Conservation (phyloP, 2,329 filamentous ascomycete genomes). For the Monascus ruber region DNA sequence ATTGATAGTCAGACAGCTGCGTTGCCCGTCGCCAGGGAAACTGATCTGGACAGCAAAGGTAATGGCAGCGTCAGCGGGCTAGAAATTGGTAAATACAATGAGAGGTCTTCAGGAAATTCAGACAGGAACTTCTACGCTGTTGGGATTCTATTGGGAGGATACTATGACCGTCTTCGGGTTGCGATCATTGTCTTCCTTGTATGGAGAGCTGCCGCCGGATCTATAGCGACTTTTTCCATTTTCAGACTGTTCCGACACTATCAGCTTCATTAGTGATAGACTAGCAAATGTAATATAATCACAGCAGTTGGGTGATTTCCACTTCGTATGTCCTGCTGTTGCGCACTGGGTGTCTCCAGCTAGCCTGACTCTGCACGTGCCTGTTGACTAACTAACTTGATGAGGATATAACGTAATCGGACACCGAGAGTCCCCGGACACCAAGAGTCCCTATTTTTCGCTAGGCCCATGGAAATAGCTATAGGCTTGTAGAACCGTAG, state of each 20-base stretch:
- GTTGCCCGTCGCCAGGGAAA: slow-evolving; percentile 12
- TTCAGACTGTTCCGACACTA: slow-evolving; percentile 17
- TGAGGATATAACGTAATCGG: too few species aligned
- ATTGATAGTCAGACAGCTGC: slow-evolving; percentile 24
- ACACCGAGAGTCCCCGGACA: too few species aligned
- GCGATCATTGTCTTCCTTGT: slow-evolving; percentile 30
- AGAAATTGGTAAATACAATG: slow-evolving; percentile 24
- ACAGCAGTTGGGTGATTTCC: too few species aligned
- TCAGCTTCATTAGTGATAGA: too few species aligned
- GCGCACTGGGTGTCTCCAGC: not conserved
- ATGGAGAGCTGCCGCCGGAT: slow-evolving; percentile 24
- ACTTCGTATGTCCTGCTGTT: too few species aligned
- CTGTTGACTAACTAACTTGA: not conserved
- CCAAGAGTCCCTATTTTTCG: too few species aligned
- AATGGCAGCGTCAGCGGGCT: slow-evolving; percentile 28
- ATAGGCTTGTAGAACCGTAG: too few species aligned
- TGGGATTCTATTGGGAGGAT: slow-evolving; percentile 33
- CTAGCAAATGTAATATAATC: too few species aligned
- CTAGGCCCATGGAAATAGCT: too few species aligned
- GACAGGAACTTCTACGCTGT: slow-evolving; percentile 25
- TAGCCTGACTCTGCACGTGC: not conserved
- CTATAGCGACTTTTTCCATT: slow-evolving; percentile 15
- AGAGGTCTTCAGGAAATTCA: slow-evolving; percentile 11
- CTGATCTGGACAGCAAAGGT: slow-evolving; percentile 17
- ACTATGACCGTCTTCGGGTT: slow-evolving; percentile 28